Base-by-base conservation (phyloP, 495 filamentous ascomycete species). In the Daldinia loculata region DNA sequence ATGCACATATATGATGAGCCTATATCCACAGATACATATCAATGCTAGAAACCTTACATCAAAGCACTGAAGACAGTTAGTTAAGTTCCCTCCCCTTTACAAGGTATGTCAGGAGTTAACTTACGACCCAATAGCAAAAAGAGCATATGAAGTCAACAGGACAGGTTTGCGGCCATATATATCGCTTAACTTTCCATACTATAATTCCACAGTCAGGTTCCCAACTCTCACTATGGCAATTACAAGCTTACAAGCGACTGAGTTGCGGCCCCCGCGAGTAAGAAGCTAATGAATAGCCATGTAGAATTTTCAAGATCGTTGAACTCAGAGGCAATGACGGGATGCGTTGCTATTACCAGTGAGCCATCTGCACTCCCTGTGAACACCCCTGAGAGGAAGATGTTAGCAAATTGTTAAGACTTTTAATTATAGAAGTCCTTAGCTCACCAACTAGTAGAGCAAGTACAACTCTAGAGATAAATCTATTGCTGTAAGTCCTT, bases 261-360 rank as follows among this genome's bases (percentile, higher is more conserved):
- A 0, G 85, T 87, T 1, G 87, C 86, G 17, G 86, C 89, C 0
- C 84, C 78, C 14, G 89, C 88, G 4, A 93, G 75, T 0, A 83
- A 82, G 72, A 89, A 92, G 50, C 83, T 85, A 6, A 89, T 89
- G 9, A 90, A 85, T n/a, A 93, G 74, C 90, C 90, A 93, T 61
- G 81, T 88, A 2, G 87, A 88, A 65, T 86, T 81, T 7, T 81
- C 81, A 9, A 92, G 72, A 32, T 80, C 81, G 66, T 87, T 79
- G 76, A 92, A 92, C 62, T 91, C 86, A 36, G 90, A 93, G 0
- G 90, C 87, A 36, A 93, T 89, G 38, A 77, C 80, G 7, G 83
- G 83, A 38, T 89, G 84, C 0, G 89, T 88, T 0, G 90, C 89
- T 56, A 92, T 79, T 0, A 92, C 81, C 0, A 93, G 81, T 1